phyloP scores from a whole-genome alignment of 2,329 filamentous ascomycete species.

The Hymenoscyphus linearis region DNA sequence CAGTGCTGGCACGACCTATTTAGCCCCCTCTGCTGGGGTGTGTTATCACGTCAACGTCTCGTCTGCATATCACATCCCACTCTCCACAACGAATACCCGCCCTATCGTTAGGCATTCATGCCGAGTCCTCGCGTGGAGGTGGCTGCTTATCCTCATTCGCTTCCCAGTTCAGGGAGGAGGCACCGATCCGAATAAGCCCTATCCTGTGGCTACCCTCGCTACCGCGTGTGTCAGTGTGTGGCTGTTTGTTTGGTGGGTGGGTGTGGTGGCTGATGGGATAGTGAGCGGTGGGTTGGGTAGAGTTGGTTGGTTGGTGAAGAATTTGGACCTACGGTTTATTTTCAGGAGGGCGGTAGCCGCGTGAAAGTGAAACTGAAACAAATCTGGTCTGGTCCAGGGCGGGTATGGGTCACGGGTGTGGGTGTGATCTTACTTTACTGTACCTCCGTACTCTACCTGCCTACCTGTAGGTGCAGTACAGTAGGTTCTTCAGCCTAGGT shows the following conservation, averaged over 20 bases:
- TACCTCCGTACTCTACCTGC: no score
- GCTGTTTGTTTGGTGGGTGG: background rate
- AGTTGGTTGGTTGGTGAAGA: no score
- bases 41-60: background rate
- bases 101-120: background rate
- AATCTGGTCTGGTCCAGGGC: no score
- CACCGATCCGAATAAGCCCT: background rate
- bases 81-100: background rate
- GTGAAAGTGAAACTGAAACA: no score
- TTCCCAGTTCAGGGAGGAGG: background rate
- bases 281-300: no score
- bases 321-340: no score
- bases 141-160: background rate
- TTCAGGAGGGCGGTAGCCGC: no score
- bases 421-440: no score
- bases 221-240: background rate
- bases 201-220: background rate
- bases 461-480: no score
- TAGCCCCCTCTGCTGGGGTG: no score
- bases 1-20: background rate
- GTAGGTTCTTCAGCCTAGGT: no score
- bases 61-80: slow-evolving; percentile 1
- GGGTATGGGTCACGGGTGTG: no score
- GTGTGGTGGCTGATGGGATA: background rate
- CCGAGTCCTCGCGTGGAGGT: background rate